Evolutionary conservation across 2,329 filamentous ascomycete genomes (phyloP).

Genomic region (Dendrostoma leiphaemia): DNA sequence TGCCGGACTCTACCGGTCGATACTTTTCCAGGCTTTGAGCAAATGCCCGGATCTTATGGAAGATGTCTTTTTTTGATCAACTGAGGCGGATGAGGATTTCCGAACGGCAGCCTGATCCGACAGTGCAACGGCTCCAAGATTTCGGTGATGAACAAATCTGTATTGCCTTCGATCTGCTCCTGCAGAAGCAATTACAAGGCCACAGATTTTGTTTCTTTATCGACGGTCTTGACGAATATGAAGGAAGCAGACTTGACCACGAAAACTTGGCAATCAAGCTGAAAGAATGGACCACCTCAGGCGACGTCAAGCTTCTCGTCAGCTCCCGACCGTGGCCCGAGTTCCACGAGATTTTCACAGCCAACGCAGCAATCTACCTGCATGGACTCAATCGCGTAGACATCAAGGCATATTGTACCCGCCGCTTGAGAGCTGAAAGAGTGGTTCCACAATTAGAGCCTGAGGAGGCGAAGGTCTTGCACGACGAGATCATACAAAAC

Average conservation of each 20-base stretch:
- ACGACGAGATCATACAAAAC: not conserved
- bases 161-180: not conserved
- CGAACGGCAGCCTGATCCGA: not conserved
- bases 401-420: not conserved
- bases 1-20: conserved; percentile 20
- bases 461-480: not conserved
- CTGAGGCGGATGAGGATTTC: not conserved
- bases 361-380: not conserved
- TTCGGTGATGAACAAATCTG: not conserved
- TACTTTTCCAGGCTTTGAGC: conserved; percentile 20
- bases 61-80: conserved; percentile 11
- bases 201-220: conserved; percentile 9
- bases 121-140: not conserved
- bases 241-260: conserved; percentile 2
- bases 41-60: conserved; percentile 19
- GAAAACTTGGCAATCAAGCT: conserved; percentile 3
- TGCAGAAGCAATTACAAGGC: not conserved
- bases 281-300: not conserved
- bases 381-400: conserved; percentile 1
- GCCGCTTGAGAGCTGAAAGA: not conserved
- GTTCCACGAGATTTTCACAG: not conserved
- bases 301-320: not conserved
- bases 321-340: conserved; percentile 8
- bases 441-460: not conserved
- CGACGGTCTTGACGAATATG: conserved; percentile 12